Percentiles rank a stretch among this genome's conserved stretches.
phyloP scores from a whole-genome alignment of 1,284 basidiomycete species.

The Pseudozyma flocculosa region DNA sequence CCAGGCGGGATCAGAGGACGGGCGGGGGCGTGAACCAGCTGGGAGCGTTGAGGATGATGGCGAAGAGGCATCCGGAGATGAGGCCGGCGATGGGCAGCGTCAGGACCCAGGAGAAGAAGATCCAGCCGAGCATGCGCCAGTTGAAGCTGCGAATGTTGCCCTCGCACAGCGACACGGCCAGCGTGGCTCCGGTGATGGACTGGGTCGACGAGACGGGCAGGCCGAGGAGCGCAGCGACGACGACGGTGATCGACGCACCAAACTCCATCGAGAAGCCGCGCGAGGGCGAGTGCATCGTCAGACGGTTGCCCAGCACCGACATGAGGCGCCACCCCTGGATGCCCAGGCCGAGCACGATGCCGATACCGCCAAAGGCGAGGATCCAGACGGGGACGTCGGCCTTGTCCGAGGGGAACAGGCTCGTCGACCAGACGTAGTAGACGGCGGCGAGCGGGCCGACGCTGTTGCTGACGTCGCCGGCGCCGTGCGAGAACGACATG shows the following conservation, averaged over 20 bases:
- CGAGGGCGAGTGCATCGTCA: slow-evolving; percentile 37
- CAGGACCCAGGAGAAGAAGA: slow-evolving; percentile 36
- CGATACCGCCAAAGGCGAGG: slow-evolving; percentile 25
- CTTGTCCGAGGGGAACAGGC: slow-evolving; percentile 9
- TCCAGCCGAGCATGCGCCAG: slow-evolving; percentile 28
- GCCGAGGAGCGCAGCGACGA: slow-evolving; percentile 16
- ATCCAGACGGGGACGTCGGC: slow-evolving; percentile 30
- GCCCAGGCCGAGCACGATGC: slow-evolving; percentile 29
- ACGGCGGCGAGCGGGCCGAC: slow-evolving; percentile 34
- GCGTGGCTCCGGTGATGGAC: slow-evolving; percentile 31
- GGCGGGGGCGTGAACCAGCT: slow-evolving; percentile 29
- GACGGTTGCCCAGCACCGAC: slow-evolving; percentile 31
- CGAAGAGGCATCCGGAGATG: slow-evolving; percentile 26
- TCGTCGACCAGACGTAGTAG: slow-evolving; percentile 27
- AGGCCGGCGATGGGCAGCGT: slow-evolving; percentile 34
- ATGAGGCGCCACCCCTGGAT: slow-evolving; percentile 36
- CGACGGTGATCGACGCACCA: slow-evolving; percentile 28
- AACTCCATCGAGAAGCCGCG: slow-evolving; percentile 41
- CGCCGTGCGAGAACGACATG: slow-evolving; percentile 35
- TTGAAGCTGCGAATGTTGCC: slow-evolving; percentile 23
- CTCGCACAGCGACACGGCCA: slow-evolving; percentile 28
- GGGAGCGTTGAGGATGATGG: slow-evolving; percentile 31
- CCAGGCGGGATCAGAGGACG: slow-evolving; percentile 12
- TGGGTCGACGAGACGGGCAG: slow-evolving; percentile 31
- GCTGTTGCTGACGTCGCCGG: slow-evolving; percentile 37